These are phyloP conservation scores for Rhypophila decipiens DNA, from an alignment of 495 filamentous ascomycete genomes.

Conservation along the genomic window DNA sequence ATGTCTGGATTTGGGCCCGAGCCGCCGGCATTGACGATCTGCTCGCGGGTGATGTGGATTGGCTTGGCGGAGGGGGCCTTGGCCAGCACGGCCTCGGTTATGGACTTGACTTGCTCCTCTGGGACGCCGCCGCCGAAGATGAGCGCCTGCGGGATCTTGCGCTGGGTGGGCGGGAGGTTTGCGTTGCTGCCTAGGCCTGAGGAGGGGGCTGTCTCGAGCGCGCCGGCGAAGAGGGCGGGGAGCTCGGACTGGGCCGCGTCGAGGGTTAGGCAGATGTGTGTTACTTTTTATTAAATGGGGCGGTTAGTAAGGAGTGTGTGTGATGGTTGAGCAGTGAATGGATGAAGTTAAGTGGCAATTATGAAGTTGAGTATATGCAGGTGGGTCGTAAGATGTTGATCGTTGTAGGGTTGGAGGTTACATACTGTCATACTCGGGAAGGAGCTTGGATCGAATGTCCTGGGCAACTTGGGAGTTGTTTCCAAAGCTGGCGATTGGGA, in stretches of 20 bases:
- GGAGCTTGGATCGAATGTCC: constrained; percentile 13
- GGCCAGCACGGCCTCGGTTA: constrained; percentile 13
- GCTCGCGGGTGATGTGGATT: constrained; percentile 16
- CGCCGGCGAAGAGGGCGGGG: constrained; percentile 15
- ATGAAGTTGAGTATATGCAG: background rate
- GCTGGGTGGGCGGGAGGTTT: background rate
- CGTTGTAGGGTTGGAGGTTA: background rate
- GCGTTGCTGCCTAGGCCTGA: constrained; percentile 22
- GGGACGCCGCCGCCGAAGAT: constrained; percentile 23
- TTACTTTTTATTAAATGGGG: constrained; percentile 11
- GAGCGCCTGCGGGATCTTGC: constrained; percentile 17
- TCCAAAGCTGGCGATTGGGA: constrained; percentile 22
- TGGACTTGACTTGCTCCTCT: constrained; percentile 10
- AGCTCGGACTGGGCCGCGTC: constrained; percentile 16
- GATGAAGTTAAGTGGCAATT: background rate
- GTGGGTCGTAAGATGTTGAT: background rate
- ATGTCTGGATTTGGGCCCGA: constrained; percentile 14
- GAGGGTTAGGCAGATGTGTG: constrained; percentile 19
- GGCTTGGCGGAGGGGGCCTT: constrained; percentile 9
- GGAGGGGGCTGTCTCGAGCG: constrained; percentile 2
- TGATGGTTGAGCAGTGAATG: background rate
- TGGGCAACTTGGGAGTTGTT: constrained; percentile 17
- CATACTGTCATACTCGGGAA: constrained; percentile 26
- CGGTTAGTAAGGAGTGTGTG: background rate
- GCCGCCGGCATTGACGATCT: constrained; percentile 16